Conservation (phyloP, 495 filamentous ascomycete species). For the Cercophora sp. region DNA sequence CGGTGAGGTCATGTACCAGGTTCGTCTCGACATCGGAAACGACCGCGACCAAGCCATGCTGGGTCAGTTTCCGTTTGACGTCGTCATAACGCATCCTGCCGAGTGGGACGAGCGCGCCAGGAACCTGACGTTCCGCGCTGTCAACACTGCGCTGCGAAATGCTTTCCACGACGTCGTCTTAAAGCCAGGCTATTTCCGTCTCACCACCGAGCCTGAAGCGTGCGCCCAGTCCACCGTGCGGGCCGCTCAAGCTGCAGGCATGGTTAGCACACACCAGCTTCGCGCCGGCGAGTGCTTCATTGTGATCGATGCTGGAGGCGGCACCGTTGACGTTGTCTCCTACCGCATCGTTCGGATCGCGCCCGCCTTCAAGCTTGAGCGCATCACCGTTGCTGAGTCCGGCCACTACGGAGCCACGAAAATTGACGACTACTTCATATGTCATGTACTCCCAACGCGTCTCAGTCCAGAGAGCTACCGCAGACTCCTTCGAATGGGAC, state of each 20-base stretch:
- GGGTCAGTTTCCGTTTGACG: constrained; percentile 10
- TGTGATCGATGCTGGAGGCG: constrained; percentile 19
- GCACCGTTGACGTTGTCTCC: constrained; percentile 17
- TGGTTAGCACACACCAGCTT: background rate
- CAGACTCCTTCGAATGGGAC: background rate
- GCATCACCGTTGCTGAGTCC: background rate
- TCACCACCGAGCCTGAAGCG: background rate
- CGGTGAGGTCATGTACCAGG: constrained; percentile 3
- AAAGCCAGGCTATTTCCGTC: background rate
- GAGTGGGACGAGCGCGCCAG: constrained; percentile 11
- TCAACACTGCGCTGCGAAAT: background rate
- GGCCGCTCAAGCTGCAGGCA: background rate
- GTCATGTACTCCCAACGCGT: constrained; percentile 1
- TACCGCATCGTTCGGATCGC: constrained; percentile 9
- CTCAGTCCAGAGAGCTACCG: constrained; percentile 2
- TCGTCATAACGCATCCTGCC: constrained; percentile 16
- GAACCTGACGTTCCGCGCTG: constrained; percentile 14
- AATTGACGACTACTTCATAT: constrained; percentile 10
- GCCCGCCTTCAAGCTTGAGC: constrained; percentile 8
- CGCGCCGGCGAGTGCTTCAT: constrained; percentile 15
- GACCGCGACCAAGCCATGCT: background rate
- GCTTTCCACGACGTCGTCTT: constrained; percentile 8
- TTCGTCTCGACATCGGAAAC: constrained; percentile 11
- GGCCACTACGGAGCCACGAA: constrained; percentile 7
- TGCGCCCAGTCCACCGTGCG: background rate